A percentile compares a stretch with the other conserved stretches of the same genome.
phyloP scores from a whole-genome alignment of 2,329 filamentous ascomycete species.

The Fusarium tanahbumbuense region DNA sequence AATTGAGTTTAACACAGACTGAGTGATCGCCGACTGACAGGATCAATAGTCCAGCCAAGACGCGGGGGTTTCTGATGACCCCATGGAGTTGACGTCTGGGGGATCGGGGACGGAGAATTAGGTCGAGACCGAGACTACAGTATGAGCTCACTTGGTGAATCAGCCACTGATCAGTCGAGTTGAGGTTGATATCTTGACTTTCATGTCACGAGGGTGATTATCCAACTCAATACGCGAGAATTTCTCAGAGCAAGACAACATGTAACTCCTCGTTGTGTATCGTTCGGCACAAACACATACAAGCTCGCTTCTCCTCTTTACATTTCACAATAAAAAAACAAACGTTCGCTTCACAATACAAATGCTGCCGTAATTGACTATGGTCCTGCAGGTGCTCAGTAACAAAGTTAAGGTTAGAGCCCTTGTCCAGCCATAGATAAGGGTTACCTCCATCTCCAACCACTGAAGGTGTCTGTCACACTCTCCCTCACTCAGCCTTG shows the following conservation, averaged over 20 bases:
- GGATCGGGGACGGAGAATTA: background rate
- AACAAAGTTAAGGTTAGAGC: conserved; percentile 27
- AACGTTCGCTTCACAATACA: background rate
- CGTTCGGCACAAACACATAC: background rate
- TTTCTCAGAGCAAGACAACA: background rate
- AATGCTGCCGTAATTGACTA: background rate
- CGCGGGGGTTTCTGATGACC: conserved; percentile 22
- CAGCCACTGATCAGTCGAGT: conserved; percentile 13
- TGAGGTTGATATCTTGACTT: background rate
- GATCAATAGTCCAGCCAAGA: conserved; percentile 4
- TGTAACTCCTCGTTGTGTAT: background rate
- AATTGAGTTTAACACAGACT: background rate
- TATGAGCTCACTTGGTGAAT: background rate
- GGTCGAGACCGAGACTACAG: background rate
- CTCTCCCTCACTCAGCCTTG: conserved; percentile 16
- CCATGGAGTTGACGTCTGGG: conserved; percentile 13
- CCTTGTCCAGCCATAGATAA: conserved; percentile 4
- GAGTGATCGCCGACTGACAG: conserved; percentile 1
- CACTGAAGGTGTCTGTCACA: background rate
- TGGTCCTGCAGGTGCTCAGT: background rate
- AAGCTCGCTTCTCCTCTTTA: background rate
- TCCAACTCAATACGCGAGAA: background rate
- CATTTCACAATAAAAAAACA: background rate
- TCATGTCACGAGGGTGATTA: background rate
- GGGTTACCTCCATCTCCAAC: conserved; percentile 13